Evolutionary conservation across 495 filamentous ascomycete species (phyloP), one percentile per base, ranked within the genome.

Genomic region (Thermothielavioides terrestris): DNA sequence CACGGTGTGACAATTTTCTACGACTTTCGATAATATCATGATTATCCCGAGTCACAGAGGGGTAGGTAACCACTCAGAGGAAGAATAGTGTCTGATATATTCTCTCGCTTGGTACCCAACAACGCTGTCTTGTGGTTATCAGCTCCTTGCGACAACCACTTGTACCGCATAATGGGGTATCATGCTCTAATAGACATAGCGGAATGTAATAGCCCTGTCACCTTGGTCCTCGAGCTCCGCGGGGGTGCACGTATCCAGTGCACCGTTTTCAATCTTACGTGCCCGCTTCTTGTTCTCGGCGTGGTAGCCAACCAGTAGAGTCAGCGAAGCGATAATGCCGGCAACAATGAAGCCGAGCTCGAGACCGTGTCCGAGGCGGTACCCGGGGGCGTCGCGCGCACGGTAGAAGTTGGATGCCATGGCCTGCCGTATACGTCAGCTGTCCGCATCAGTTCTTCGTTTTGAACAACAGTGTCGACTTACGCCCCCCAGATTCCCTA

Each of bases 341-440:
- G 68, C 59, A 0, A 68, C 54, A n/a, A 83, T 79, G 53, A 89
- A 89, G 0, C 63, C 81, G 20, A 91, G 65, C 51, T 86, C 85
- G 22, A 89, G 61, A 4, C 70, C 72, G 60, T 89, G 85, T 0
- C 86, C 86, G 4, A 88, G 73, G 2, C 75, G 65, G 51, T 83
- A 90, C 17, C 75, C 67, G 0, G 84, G 84, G 6, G 69, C 66
- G 53, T 89, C 84, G 21, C 70, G 68, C 5, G 68, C 53, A 14
- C 85, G 78, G 57, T 89, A 90, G 63, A 90, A 88, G 56, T 89
- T 88, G 2, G 79, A 80, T 0, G 84, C 77, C 78, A 89, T 86
- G 1, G 84, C 71, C 62, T 67, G 28, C 17, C 9, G 6, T 3
- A 1, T 18, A 11, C 14, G 18, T 44, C 22, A 43, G 11, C 37